A percentile compares a stretch with the other conserved stretches of the same genome.
phyloP scores from a whole-genome alignment of 345 rosid genomes.

The Aquilaria yunnanensis region DNA sequence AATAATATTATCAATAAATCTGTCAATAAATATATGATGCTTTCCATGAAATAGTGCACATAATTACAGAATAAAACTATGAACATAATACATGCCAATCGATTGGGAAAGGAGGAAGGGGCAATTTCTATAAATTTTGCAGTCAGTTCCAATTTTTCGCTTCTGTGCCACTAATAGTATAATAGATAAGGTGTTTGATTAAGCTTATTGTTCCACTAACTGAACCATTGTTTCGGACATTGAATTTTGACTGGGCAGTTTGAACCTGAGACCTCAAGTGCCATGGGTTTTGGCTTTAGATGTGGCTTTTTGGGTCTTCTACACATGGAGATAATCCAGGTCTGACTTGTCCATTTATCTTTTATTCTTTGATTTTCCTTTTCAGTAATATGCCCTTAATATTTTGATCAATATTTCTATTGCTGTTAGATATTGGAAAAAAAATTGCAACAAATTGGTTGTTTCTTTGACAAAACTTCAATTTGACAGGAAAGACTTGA shows the following conservation, averaged over 20 bases:
- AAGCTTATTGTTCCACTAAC: too few species aligned
- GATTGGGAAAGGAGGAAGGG: too few species aligned
- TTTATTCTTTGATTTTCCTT: background rate
- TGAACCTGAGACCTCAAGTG: conserved; percentile 96
- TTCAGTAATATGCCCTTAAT: background rate
- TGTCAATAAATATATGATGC: too few species aligned
- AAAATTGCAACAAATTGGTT: conserved; percentile 3
- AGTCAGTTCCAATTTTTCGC: too few species aligned
- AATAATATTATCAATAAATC: too few species aligned
- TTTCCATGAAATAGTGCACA: too few species aligned
- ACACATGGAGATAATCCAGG: conserved; percentile 99
- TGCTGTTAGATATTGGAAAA: conserved; percentile 6
- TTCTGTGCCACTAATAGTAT: too few species aligned
- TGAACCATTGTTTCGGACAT: too few species aligned
- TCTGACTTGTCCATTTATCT: conserved; percentile 19
- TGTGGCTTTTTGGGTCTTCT: conserved; percentile 99
- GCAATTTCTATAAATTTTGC: too few species aligned
- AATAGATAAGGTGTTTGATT: too few species aligned
- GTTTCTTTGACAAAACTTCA: conserved; percentile 6
- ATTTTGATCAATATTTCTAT: background rate
- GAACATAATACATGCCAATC: too few species aligned
- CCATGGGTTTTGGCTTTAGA: conserved; percentile 99
- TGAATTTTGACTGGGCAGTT: conserved; percentile 33
- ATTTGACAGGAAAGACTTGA: conserved; percentile 91
- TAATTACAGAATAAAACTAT: too few species aligned